Evolutionary conservation across 306 rosid species (phyloP).

Genomic region (Cucumis cinereus): DNA sequence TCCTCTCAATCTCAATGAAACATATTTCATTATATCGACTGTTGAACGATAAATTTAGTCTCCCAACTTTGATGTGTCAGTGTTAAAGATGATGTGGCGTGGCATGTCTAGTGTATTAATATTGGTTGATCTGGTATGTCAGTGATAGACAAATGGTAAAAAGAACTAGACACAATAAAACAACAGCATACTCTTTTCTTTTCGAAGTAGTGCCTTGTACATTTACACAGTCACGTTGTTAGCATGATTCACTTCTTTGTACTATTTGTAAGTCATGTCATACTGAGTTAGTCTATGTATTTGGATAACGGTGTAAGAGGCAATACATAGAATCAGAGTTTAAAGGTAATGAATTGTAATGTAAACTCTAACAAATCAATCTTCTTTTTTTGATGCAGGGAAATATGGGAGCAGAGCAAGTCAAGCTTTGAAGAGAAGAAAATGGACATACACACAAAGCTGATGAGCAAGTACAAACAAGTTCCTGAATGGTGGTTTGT

Average conservation of each 20-base stretch:
- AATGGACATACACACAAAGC: constrained; percentile 68
- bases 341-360: background rate
- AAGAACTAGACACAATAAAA: background rate
- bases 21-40: background rate
- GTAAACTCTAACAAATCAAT: background rate
- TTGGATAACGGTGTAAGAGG: background rate
- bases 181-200: background rate
- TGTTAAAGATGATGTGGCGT: too few relatives aligned
- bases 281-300: background rate
- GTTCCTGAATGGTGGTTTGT: constrained; percentile 95
- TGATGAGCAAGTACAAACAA: constrained; percentile 59
- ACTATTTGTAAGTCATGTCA: background rate
- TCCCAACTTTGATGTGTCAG: background rate
- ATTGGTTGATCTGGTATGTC: background rate
- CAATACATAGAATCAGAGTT: background rate
- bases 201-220: background rate
- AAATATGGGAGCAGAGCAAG: constrained; percentile 78
- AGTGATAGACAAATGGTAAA: background rate
- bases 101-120: background rate
- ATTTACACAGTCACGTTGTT: background rate
- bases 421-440: constrained; percentile 40
- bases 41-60: background rate
- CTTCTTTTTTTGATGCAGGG: constrained; percentile 25
- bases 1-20: background rate
- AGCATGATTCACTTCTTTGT: background rate